A percentile compares a stretch with the other conserved stretches of the same genome.
phyloP scores from a whole-genome alignment of 345 rosid genomes.

The Brassica carinata region DNA sequence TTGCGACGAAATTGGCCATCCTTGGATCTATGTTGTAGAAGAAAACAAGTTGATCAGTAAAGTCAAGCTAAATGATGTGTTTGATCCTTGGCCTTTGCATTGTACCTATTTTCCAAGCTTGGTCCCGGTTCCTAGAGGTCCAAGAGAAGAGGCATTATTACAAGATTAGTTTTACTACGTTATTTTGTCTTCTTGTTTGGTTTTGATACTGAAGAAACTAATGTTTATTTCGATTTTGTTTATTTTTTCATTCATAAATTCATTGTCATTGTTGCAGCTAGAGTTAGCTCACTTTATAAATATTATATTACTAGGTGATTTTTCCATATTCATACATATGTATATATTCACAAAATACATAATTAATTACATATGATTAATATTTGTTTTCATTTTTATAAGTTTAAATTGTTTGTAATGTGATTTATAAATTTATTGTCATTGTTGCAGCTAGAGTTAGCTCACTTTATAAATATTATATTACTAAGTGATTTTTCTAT shows the following conservation, averaged over 20 bases:
- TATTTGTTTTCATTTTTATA: no score
- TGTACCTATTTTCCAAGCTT: background rate
- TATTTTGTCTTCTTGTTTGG: background rate
- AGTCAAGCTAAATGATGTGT: background rate
- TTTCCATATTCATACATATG: no score
- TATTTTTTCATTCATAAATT: background rate
- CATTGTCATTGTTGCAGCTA: background rate
- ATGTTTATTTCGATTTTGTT: background rate
- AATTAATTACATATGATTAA: no score
- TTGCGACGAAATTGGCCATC: background rate
- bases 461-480: background rate
- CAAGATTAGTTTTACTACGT: background rate
- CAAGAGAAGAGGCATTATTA: background rate
- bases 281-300: background rate
- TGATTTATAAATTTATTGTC: background rate
- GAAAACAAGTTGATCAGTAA: background rate
- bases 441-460: background rate
- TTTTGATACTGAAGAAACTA: background rate
- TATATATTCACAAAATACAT: no score
- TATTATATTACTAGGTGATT: background rate
- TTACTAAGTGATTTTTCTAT: no score
- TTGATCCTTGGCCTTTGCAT: background rate
- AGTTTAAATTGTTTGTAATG: no score
- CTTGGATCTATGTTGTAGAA: background rate
- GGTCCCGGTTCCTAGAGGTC: background rate